Evolutionary conservation across 805 yeast genomes (phyloP), one percentile per base, ranked within the genome.

Genomic region (Hermanozyma aechmeae): DNA sequence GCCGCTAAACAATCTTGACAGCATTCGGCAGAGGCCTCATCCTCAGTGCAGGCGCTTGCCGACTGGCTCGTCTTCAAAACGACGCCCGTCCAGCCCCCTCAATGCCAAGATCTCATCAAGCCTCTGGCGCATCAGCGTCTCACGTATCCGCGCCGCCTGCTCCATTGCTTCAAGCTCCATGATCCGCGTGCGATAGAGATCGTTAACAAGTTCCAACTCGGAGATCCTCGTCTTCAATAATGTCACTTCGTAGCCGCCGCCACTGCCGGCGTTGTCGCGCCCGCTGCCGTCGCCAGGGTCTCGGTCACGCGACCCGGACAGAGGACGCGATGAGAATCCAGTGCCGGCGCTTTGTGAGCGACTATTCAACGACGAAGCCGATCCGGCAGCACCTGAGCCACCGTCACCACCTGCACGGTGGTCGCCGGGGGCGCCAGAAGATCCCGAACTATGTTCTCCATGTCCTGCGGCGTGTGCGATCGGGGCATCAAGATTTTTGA

Each of bases 191-290:
- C 83, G 73, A 60, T 85, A 83, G 34, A 89, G 59, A 49, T 87
- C 96, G 45, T 86, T 87, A 23, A 89, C 95, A 24, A 87, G 64
- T 51, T 89, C 97, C 37, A 89, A 67, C 51, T 89, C 97, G 9
- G 81, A 73, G 14, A 87, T 83, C 34, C 93, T 66, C 0, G 95
- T 83, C 39, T 74, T 73, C 38, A 87, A 57, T 15, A 54, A 43
- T 15, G 64, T 58, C 10, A 53, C 42, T 38, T 59, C 65, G 37
- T 57, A 57, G 13, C 33, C 23, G 34, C 21, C 13, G 12, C 13
- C 13, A 22, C 26, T n/a, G 13, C 13, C 5, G 19, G 26, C 26
- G 9, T 6, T 5, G 26, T 10, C 19, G 14, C 9, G 12, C 6
- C 23, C 15, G 13, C 9, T n/a, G 22, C 23, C 28, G 11, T 6